phyloP scores from a whole-genome alignment of 2,329 filamentous ascomycete species.

The Pseudopyrenochaeta lycopersici region DNA sequence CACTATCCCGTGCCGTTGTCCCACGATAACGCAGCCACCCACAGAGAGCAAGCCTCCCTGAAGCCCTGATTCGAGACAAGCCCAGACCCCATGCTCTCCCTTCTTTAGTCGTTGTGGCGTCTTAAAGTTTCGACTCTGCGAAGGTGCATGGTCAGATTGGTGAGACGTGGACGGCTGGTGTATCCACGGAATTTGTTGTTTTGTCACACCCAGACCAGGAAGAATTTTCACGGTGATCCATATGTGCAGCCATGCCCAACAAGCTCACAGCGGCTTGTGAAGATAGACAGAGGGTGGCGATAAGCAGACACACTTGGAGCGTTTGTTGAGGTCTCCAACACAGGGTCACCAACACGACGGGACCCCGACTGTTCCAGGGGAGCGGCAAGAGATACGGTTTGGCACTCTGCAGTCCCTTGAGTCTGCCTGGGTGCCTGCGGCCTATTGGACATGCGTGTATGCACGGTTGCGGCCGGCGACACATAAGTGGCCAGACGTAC shows the following conservation, averaged over 20 bases:
- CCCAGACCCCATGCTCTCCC: conserved; percentile 14
- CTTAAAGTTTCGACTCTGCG: conserved; percentile 13
- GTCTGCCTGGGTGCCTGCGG: conserved; percentile 12
- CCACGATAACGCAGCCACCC: conserved; percentile 12
- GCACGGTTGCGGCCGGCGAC: conserved; percentile 7
- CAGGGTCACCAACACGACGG: conserved; percentile 20
- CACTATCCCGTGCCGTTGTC: conserved; percentile 8
- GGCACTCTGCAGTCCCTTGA: conserved; percentile 24
- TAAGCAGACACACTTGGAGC: conserved; percentile 16
- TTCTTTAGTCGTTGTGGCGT: conserved; percentile 13
- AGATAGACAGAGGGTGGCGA: conserved; percentile 13
- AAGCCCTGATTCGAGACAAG: conserved; percentile 11
- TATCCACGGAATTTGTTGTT: conserved; percentile 13
- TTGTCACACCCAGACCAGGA: conserved; percentile 24
- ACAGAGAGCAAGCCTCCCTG: conserved; percentile 5
- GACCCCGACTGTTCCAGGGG: conserved; percentile 15
- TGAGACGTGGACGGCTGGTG: conserved; percentile 20
- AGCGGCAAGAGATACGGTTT: conserved; percentile 5
- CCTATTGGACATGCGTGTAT: conserved; percentile 13
- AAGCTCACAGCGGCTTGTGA: conserved; percentile 4
- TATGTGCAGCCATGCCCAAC: conserved; percentile 17
- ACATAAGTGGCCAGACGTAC: conserved; percentile 11
- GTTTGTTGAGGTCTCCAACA: conserved; percentile 25
- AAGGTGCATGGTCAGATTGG: conserved; percentile 10
- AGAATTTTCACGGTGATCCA: conserved; percentile 34